A percentile compares a stretch with the other conserved stretches of the same genome.
These are phyloP conservation scores for Salix purpurea DNA, from an alignment of 345 rosid species.

Conservation along the genomic window DNA sequence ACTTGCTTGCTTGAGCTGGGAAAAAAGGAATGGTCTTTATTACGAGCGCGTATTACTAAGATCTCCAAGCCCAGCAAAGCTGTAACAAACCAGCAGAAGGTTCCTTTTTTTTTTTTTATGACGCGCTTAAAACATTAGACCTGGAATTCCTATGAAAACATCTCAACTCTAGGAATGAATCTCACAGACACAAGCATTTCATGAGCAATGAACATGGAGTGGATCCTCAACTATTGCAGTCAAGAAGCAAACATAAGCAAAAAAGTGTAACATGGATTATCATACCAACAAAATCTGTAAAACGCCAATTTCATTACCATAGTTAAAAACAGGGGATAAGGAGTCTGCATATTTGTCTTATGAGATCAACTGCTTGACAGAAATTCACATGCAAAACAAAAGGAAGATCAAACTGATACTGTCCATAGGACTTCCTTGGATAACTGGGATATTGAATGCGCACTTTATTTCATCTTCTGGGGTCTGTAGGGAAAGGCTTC, in stretches of 20 bases:
- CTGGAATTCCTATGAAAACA: neutral
- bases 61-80: too few species aligned
- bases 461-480: conserved; percentile 24
- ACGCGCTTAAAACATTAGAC: neutral
- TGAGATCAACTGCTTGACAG: neutral
- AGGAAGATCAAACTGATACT: conserved; percentile 5
- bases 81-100: neutral
- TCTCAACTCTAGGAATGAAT: neutral
- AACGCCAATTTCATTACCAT: conserved; percentile 2
- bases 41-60: too few species aligned
- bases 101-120: neutral
- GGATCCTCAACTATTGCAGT: neutral
- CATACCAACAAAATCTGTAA: neutral
- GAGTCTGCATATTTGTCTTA: neutral
- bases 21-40: too few species aligned
- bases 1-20: too few species aligned
- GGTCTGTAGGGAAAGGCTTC: conserved; percentile 2
- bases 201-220: neutral
- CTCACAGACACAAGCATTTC: neutral
- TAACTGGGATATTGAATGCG: neutral
- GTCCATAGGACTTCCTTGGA: conserved; percentile 14
- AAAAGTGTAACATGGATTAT: neutral
- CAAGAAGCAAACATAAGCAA: neutral
- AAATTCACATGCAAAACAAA: conserved; percentile 13
- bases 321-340: neutral